These are phyloP conservation scores for Ephemerocybe angulata DNA, from an alignment of 768 basidiomycete genomes.

Conservation along the genomic window DNA sequence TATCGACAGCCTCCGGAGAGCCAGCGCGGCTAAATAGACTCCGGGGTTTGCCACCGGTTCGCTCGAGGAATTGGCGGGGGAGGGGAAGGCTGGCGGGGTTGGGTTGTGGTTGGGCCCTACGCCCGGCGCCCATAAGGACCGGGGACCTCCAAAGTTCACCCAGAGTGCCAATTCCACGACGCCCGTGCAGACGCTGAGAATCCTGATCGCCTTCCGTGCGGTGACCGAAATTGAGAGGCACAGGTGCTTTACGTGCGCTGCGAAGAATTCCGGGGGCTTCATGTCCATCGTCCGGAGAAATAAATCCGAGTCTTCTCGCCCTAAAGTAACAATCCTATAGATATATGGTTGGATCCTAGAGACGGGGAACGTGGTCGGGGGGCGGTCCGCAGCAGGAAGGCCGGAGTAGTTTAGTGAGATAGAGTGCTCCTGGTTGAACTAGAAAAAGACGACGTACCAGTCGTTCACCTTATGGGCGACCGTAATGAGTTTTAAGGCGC, in stretches of 20 bases:
- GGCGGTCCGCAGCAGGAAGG: too few species aligned
- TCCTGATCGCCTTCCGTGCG: constrained; percentile 24
- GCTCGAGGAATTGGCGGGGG: constrained; percentile 10
- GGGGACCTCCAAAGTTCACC: constrained; percentile 27
- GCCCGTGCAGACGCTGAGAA: constrained; percentile 35
- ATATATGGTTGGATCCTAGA: constrained; percentile 37
- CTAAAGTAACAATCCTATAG: constrained; percentile 36
- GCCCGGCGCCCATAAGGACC: too few species aligned
- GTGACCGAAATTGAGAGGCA: constrained; percentile 34
- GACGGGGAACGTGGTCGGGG: background rate
- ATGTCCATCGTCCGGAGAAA: constrained; percentile 34
- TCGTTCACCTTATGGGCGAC: constrained; percentile 32
- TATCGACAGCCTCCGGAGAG: constrained; percentile 32
- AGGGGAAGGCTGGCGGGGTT: too few species aligned
- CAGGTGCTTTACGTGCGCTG: constrained; percentile 33
- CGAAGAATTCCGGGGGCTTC: constrained; percentile 34
- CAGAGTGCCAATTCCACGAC: constrained; percentile 36
- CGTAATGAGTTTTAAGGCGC: constrained; percentile 27
- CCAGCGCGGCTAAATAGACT: constrained; percentile 22
- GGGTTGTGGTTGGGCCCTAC: too few species aligned
- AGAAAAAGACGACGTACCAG: constrained; percentile 25
- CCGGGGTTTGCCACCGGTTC: too few species aligned
- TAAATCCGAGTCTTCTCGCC: constrained; percentile 25
- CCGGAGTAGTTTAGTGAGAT: background rate
- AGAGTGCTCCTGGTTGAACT: background rate